Conservation (phyloP, 2,329 filamentous ascomycete species). For the Lasiodiplodia sp. region DNA sequence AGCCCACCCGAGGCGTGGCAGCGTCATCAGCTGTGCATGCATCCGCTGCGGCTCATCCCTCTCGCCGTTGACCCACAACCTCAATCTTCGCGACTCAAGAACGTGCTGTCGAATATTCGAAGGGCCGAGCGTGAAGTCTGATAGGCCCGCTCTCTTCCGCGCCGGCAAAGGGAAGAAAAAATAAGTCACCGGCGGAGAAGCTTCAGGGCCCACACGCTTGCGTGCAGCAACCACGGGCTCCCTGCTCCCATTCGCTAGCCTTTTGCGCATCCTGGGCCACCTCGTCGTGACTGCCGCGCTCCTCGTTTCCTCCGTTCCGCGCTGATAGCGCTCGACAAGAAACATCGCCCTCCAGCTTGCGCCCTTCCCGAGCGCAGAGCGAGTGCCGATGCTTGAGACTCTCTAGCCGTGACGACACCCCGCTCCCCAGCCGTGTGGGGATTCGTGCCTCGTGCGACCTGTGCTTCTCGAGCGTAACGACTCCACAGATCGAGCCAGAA, state of each 20-base stretch:
- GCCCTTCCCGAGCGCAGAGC: background rate
- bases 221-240: slow-evolving; percentile 18
- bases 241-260: slow-evolving; percentile 22
- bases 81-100: slow-evolving; percentile 2
- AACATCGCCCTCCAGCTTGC: background rate
- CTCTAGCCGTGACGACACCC: slow-evolving; percentile 14
- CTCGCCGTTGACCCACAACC: slow-evolving; percentile 15
- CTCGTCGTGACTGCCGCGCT: slow-evolving; percentile 8
- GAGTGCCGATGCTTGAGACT: slow-evolving; percentile 14
- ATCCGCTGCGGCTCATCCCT: slow-evolving; percentile 21
- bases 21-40: slow-evolving; percentile 12
- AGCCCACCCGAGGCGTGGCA: slow-evolving; percentile 14
- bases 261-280: slow-evolving; percentile 19
- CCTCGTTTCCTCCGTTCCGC: slow-evolving; percentile 14
- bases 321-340: slow-evolving; percentile 13
- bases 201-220: slow-evolving; percentile 12
- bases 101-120: slow-evolving; percentile 5
- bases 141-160: background rate
- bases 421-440: slow-evolving; percentile 25
- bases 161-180: background rate
- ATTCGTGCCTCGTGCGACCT: slow-evolving; percentile 27
- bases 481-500: slow-evolving; percentile 9
- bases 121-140: slow-evolving; percentile 5
- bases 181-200: slow-evolving; percentile 12
- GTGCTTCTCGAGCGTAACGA: slow-evolving; percentile 18